Base-by-base conservation (phyloP, 2,329 filamentous ascomycete species). In the Triangularia verruculosa region DNA sequence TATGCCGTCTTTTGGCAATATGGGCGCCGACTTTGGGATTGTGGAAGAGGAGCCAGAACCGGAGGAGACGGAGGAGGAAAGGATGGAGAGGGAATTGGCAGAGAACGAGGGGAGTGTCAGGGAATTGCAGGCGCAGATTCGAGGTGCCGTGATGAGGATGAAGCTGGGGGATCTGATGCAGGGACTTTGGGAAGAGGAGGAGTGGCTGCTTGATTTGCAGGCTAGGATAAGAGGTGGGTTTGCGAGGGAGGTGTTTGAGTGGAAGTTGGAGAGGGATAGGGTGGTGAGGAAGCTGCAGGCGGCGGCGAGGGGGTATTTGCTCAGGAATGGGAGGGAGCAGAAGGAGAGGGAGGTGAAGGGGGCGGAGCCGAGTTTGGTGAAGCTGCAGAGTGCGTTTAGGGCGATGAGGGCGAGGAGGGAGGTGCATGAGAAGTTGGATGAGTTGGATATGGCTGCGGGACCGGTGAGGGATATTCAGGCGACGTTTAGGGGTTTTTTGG, bases 1-100 rank as follows among this genome's bases (percentile, higher is more conserved):
- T 72, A 97, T 99, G 93, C 95, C 95, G 43, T 97, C 92, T 79
- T 99, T 99, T 79, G 93, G 93, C 61, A 96, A 93, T 64, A 98
- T 99, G 91, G 90, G 93, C 58, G 94, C 93, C 67, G 94, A 95
- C 73, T 97, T 99, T 80, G 93, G 92, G 39, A 89, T 94, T 5
- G 39, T 47, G 39, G 92, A 96, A 71, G 87, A 74, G 47, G 84
- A 89, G 61, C 90, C 89, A 0, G 89, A 93, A 71, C 89, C 90
- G 0, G 89, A 90, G 73, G 95, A 98, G 73, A 93, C 91, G 0
- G 94, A 98, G 70, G 91, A 98, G 72, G 93, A 98, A 71, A 84
- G 93, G 52, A 89, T 95, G 61, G 86, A 93, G 57, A 84, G 93
- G 61, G 92, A 97, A 74, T 78, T 99, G 3, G 83, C 81, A 13